phyloP scores from a whole-genome alignment of 331 rosid genomes.

The Stylosanthes scabra region DNA sequence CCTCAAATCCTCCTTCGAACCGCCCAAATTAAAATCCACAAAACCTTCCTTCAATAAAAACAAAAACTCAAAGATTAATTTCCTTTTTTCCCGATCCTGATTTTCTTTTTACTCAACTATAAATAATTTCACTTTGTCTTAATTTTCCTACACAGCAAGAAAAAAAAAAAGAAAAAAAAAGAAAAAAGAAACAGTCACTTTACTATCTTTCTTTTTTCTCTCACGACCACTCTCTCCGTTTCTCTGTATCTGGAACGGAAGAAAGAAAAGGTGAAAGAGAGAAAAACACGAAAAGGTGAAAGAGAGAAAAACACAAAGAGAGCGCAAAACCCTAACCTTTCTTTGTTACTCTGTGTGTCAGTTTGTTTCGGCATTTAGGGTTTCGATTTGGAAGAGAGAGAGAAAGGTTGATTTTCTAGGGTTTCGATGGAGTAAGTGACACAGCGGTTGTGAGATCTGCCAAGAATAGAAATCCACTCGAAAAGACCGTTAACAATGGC shows the following conservation, averaged over 20 bases:
- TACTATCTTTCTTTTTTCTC: neutral
- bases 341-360: too few species aligned
- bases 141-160: conserved; percentile 24
- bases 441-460: conserved; percentile 58
- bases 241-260: conserved; percentile 24
- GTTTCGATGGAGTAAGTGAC: conserved; percentile 55
- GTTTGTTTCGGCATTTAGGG: neutral
- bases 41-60: too few species aligned
- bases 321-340: conserved; percentile 62
- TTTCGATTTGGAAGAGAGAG: conserved; percentile 33
- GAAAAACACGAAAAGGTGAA: neutral
- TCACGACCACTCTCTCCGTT: neutral
- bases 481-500: conserved; percentile 54
- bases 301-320: too few species aligned
- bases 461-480: neutral
- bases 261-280: neutral
- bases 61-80: too few species aligned
- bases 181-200: neutral
- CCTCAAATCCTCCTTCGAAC: conserved; percentile 42
- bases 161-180: neutral
- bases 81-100: too few species aligned
- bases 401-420: conserved; percentile 34
- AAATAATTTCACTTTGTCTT: neutral
- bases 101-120: neutral
- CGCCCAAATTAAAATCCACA: conserved; percentile 19